Conservation (phyloP, 805 yeast species). For the Schizosaccharomyces cryophilus region DNA sequence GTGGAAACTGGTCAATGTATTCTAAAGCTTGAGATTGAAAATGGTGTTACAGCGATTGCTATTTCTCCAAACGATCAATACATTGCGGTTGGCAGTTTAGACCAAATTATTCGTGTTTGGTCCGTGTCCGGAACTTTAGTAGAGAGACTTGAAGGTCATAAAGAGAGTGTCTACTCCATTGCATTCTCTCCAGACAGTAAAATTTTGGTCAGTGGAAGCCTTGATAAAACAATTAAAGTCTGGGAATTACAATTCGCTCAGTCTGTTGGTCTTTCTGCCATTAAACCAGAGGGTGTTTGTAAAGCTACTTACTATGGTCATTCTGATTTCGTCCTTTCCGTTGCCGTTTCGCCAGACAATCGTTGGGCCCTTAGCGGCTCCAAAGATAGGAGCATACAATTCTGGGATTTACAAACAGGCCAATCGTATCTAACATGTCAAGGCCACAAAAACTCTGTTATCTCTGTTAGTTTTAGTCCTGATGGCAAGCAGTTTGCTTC, state of each 20-base stretch:
- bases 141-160: conserved; percentile 84
- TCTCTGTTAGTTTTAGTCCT: conserved; percentile 77
- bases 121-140: conserved; percentile 75
- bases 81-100: conserved; percentile 91
- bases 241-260: conserved; percentile 45
- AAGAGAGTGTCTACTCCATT: conserved; percentile 84
- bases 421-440: conserved; percentile 85
- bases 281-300: conserved; percentile 23
- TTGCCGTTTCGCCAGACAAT: conserved; percentile 80
- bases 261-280: conserved; percentile 9
- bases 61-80: conserved; percentile 83
- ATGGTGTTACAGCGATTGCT: conserved; percentile 95
- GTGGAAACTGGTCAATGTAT: conserved; percentile 71
- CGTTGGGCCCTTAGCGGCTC: conserved; percentile 83
- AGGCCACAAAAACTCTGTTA: conserved; percentile 90
- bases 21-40: conserved; percentile 72
- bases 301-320: conserved; percentile 88
- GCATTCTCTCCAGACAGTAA: conserved; percentile 78
- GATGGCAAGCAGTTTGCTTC: conserved; percentile 82
- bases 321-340: conserved; percentile 82
- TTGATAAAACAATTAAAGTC: conserved; percentile 83
- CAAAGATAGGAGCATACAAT: conserved; percentile 86
- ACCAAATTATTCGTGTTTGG: conserved; percentile 90
- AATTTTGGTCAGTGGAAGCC: conserved; percentile 80
- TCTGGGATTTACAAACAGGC: conserved; percentile 86